Percentiles rank a stretch among this genome's conserved stretches.
Evolutionary conservation across 2,329 filamentous ascomycete genomes (phyloP).

Genomic region (Uncinocarpus reesii): DNA sequence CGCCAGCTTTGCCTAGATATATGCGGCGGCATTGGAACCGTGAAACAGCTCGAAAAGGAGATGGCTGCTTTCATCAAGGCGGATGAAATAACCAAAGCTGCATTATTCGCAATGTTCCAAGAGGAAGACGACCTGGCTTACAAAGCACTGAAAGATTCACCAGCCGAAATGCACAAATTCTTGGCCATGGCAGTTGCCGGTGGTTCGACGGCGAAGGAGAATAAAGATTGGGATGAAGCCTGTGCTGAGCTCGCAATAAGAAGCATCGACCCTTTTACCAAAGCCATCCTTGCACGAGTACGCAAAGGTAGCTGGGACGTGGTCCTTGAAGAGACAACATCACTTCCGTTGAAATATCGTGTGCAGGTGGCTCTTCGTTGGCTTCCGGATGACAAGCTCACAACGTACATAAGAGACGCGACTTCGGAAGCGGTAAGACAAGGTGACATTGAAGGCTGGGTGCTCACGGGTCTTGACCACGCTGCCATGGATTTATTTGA

Average conservation of each 20-base stretch:
- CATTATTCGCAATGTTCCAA: conserved; percentile 52
- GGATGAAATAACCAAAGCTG: conserved; percentile 51
- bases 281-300: conserved; percentile 51
- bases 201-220: conserved; percentile 38
- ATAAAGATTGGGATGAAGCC: conserved; percentile 50
- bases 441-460: conserved; percentile 51
- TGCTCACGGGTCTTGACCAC: conserved; percentile 52
- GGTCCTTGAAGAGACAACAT: conserved; percentile 48
- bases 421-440: conserved; percentile 42
- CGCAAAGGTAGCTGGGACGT: conserved; percentile 50
- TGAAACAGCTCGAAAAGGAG: conserved; percentile 40
- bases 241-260: conserved; percentile 54
- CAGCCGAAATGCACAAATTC: conserved; percentile 46
- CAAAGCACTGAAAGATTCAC: conserved; percentile 44
- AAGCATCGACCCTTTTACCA: conserved; percentile 51
- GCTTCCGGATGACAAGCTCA: conserved; percentile 38
- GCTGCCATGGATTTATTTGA: conserved; percentile 50
- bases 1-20: conserved; percentile 51
- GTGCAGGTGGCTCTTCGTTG: conserved; percentile 51
- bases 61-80: conserved; percentile 44
- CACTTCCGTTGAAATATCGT: conserved; percentile 49
- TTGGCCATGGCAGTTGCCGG: conserved; percentile 45
- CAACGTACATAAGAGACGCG: conserved; percentile 46
- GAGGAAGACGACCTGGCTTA: conserved; percentile 50
- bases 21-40: conserved; percentile 48